phyloP scores from a whole-genome alignment of 2,329 filamentous ascomycete genomes.

The Diaporthe citri region DNA sequence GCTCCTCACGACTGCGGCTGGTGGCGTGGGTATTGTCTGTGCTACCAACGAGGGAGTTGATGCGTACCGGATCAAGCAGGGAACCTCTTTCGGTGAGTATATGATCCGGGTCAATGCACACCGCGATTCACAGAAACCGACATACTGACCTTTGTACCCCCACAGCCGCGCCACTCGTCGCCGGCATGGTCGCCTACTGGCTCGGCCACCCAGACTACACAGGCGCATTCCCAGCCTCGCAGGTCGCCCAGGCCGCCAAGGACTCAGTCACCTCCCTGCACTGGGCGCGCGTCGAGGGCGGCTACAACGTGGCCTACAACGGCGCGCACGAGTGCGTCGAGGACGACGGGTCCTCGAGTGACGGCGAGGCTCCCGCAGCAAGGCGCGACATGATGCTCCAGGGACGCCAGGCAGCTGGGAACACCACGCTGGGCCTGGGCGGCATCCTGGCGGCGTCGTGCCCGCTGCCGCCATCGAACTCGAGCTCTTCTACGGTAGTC shows the following conservation, averaged over 20 bases:
- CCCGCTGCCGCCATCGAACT: slow-evolving; percentile 9
- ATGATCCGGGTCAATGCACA: too few relatives aligned
- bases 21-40: slow-evolving; percentile 12
- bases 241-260: slow-evolving; percentile 5
- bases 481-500: background rate
- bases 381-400: background rate
- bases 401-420: background rate
- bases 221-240: slow-evolving; percentile 1
- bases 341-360: background rate
- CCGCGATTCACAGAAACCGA: too few relatives aligned
- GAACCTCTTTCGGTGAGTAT: background rate
- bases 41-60: slow-evolving; percentile 1
- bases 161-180: slow-evolving; percentile 3
- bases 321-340: slow-evolving; percentile 3
- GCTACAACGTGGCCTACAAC: slow-evolving; percentile 18
- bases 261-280: background rate
- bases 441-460: background rate
- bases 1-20: background rate
- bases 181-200: slow-evolving; percentile 13
- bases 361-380: background rate
- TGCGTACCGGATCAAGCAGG: slow-evolving; percentile 19
- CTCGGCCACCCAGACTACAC: slow-evolving; percentile 22
- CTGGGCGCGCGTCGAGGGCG: slow-evolving; percentile 14
- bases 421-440: background rate
- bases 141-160: fast-evolving